A percentile compares a stretch with the other conserved stretches of the same genome.
phyloP scores from a whole-genome alignment of 257 asterid genomes.

The Handroanthus guayacan region DNA sequence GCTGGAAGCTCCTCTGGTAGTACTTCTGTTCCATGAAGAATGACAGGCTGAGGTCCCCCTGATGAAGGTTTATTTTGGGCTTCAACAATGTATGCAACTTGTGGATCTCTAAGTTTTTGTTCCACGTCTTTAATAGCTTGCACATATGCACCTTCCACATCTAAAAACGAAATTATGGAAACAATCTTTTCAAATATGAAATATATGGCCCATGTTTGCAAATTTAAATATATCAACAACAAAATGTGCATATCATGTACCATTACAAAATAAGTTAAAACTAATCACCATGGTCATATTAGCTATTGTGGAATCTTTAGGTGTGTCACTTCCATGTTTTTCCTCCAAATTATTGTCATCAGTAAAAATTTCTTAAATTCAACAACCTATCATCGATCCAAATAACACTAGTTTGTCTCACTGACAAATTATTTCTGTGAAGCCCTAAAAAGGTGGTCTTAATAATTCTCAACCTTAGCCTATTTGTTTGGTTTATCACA shows the following conservation, averaged over 20 bases:
- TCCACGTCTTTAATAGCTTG: slow-evolving; percentile 68
- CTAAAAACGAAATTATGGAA: slow-evolving; percentile 45
- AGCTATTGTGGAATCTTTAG: slow-evolving; percentile 12
- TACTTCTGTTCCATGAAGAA: slow-evolving; percentile 70
- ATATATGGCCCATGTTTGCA: background rate
- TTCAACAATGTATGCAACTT: slow-evolving; percentile 74
- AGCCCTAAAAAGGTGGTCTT: background rate
- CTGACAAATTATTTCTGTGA: background rate
- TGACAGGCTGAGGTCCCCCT: slow-evolving; percentile 56
- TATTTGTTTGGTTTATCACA: background rate
- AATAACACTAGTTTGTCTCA: slow-evolving; percentile 19
- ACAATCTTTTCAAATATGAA: slow-evolving; percentile 9
- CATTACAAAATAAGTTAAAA: background rate
- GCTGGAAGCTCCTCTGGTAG: slow-evolving; percentile 53
- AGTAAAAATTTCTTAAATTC: background rate
- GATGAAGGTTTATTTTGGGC: slow-evolving; percentile 52
- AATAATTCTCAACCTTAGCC: background rate
- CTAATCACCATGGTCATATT: slow-evolving; percentile 10
- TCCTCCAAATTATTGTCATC: slow-evolving; percentile 24
- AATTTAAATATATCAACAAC: background rate
- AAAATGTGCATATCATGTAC: slow-evolving; percentile 19
- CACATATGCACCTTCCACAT: slow-evolving; percentile 60
- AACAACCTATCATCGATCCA: background rate
- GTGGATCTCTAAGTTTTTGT: slow-evolving; percentile 73
- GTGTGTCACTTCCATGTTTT: slow-evolving; percentile 11